Base-by-base conservation (phyloP, 179 eudicot genomes). In the Spergularia azorica region DNA sequence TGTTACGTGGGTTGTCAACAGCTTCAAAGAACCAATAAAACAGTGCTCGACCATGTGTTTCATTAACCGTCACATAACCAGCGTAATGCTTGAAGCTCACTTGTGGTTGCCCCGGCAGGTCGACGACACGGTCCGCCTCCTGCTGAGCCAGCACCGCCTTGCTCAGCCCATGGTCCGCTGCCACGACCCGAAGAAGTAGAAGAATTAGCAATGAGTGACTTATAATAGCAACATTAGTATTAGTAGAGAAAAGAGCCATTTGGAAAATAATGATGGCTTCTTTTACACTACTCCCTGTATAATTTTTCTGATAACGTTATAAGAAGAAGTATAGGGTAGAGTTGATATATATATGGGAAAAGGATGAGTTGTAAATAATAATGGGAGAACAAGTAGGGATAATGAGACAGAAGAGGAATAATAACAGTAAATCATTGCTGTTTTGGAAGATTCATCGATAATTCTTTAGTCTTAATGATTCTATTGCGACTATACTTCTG, bases 1-100 rank as follows among this genome's bases (percentile, higher is more conserved):
- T 93, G 4, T 80, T 32, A 1, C 87, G 72, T 51, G 94, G 90
- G 1, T 69, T 67, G 0, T 84, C 63, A 2, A 68, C 74, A 58
- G 97, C 97, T 82, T 93, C 97, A 80, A 90, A 91, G 75, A 93
- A 93, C 97, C 97, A 93, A 86, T 93, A 93, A 62, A 93, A 93
- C 77, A 93, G 87, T 85, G 96, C 97, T 70, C 91, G 85, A 2
- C 97, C 96, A 82, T 93, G 92, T 54, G 76, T 87, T 74, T 84
- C 84, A 79, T 93, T 91, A 2, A 91, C 97, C 0, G 92, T 91
- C 9, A 93, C 90, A 71, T 93, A 91, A 1, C 97, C 97, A 0
- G 97, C 90, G 73, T 88, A 91, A 59, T 93, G 97, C 80, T 79
- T 71, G 81, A 93, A 93, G 58, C 76, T 66, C 61, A 91, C 96